phyloP scores from a whole-genome alignment of 164 flowering plant genomes.

The Kingdonia uniflora region DNA sequence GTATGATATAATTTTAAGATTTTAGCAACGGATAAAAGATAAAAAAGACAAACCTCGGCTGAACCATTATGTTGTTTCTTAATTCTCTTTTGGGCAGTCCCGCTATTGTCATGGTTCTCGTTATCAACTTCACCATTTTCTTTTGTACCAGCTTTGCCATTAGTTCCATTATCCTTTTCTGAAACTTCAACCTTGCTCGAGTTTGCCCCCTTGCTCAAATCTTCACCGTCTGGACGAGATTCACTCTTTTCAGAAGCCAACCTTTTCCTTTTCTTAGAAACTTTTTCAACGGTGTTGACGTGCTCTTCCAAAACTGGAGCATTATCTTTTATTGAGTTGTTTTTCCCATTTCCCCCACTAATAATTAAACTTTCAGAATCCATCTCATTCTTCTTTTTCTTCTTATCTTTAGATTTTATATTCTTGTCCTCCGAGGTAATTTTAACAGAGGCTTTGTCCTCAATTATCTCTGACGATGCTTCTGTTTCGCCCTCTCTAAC shows the following conservation, averaged over 20 bases:
- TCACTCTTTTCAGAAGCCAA: conserved; percentile 27
- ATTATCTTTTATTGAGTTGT: conserved; percentile 10
- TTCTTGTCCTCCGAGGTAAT: conserved; percentile 3
- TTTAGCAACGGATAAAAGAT: background rate
- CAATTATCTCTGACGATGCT: conserved; percentile 6
- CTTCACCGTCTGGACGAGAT: conserved; percentile 14
- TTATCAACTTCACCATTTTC: conserved; percentile 11
- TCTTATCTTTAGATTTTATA: conserved; percentile 12
- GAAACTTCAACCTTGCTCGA: conserved; percentile 27
- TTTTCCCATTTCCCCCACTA: conserved; percentile 1
- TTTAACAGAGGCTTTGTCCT: background rate
- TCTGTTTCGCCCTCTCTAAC: conserved; percentile 8
- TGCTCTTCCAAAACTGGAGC: conserved; percentile 10
- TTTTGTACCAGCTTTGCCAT: conserved; percentile 14
- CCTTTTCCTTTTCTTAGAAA: conserved; percentile 59
- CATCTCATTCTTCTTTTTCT: conserved; percentile 14
- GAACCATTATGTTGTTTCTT: conserved; percentile 37
- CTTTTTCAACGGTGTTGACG: conserved; percentile 16
- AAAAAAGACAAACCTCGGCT: conserved; percentile 36
- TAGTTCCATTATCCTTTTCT: conserved; percentile 15
- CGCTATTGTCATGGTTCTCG: conserved; percentile 4
- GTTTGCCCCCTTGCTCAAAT: conserved; percentile 21
- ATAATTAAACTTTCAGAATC: conserved; percentile 9
- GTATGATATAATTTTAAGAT: background rate
- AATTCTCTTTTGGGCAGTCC: conserved; percentile 11